Evolutionary conservation across 1,284 basidiomycete species (phyloP), one percentile per base, ranked within the genome.

Genomic region (Microbotryum saponariae): DNA sequence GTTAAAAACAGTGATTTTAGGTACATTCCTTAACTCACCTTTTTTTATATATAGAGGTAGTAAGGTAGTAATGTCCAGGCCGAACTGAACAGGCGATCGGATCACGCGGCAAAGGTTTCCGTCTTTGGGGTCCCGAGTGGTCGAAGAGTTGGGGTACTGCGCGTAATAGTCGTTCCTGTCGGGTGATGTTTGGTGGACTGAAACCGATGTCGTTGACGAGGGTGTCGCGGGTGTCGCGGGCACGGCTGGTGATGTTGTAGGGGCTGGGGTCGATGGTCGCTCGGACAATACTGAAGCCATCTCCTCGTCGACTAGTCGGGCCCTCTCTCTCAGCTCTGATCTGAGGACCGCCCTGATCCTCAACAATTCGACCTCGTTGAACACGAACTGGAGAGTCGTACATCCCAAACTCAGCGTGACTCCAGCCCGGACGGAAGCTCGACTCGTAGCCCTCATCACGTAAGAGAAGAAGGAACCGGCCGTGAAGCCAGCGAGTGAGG

Each of bases 31-130:
- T n/a, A n/a, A n/a, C n/a, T n/a, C n/a, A n/a, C n/a, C n/a, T n/a
- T n/a, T n/a, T n/a, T n/a, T n/a, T n/a, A n/a, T n/a, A n/a, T n/a
- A n/a, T n/a, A n/a, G n/a, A n/a, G n/a, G n/a, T n/a, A n/a, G n/a
- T n/a, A n/a, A n/a, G n/a, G n/a, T n/a, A n/a, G n/a, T n/a, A n/a
- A 61, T 3, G 20, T 18, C 56, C 62, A 61, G 1, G 23, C 52
- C 16, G 37, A 48, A n/a, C 23, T 42, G 27, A 62, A 23, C 45
- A 68, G 46, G 1, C 59, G 52, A 54, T 68, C 67, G 10, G 61
- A 63, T 25, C 64, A 56, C 33, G 66, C 67, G 20, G 62, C 58
- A 50, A 68, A 68, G 21, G 67, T 68, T 10, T 65, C 56, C 29
- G 58, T 54, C 2, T 56, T n/a, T 59, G 2, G 63, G 63, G 14